Evolutionary conservation across 352 stramenopile species (phyloP).

Genomic region (Phytophthora chlamydospora): DNA sequence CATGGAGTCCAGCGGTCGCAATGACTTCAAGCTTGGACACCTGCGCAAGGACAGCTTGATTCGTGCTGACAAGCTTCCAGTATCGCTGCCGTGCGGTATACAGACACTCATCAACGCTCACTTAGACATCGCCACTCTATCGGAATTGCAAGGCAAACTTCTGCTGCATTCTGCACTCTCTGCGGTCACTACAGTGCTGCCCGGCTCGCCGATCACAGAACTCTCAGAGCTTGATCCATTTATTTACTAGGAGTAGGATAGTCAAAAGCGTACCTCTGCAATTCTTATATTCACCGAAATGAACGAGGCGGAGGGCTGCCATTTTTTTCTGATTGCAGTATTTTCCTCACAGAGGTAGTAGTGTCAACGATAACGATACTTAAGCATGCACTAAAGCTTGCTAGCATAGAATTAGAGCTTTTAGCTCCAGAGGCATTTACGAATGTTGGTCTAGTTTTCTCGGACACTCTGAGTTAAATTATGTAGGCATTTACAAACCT

Average conservation of each 20-base stretch:
- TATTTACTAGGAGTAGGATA: too few relatives aligned
- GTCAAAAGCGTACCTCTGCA: neutral
- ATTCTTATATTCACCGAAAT: conserved; percentile 6
- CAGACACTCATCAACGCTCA: conserved; percentile 2
- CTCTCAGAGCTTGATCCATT: neutral
- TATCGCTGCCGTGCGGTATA: neutral
- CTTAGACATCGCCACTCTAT: neutral
- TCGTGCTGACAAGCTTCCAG: neutral
- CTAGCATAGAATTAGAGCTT: too few relatives aligned
- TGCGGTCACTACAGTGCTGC: too few relatives aligned
- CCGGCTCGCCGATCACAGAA: too few relatives aligned
- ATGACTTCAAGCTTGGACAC: conserved; percentile 1
- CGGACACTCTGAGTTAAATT: too few relatives aligned
- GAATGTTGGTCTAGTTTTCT: too few relatives aligned
- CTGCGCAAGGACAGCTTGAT: conserved; percentile 1
- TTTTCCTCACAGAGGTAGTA: conserved; percentile 4
- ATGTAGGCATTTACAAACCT: too few relatives aligned
- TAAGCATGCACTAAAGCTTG: too few relatives aligned
- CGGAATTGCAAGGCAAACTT: neutral
- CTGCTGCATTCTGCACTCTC: neutral
- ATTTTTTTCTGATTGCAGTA: conserved; percentile 4
- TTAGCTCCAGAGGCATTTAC: too few relatives aligned
- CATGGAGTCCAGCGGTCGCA: neutral
- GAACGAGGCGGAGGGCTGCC: conserved; percentile 7
- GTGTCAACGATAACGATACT: too few relatives aligned